phyloP scores from a whole-genome alignment of 176 grass and related monocot genomes.

The Paspalum vaginatum region DNA sequence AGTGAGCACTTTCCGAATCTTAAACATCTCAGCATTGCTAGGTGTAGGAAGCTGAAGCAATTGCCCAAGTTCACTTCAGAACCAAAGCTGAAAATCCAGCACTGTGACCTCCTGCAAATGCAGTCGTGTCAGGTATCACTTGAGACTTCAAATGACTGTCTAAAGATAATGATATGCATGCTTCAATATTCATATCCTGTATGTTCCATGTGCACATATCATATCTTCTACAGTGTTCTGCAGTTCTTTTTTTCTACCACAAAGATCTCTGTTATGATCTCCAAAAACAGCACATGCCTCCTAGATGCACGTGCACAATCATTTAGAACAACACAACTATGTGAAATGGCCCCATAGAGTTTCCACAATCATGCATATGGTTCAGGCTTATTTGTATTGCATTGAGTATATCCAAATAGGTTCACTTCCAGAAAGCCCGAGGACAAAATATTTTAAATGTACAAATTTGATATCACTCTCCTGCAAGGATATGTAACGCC shows the following conservation, averaged over 20 bases:
- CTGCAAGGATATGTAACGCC: not conserved
- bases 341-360: not conserved
- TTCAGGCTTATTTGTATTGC: not conserved
- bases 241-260: not conserved
- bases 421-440: not conserved
- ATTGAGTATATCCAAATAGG: not conserved
- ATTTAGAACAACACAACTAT: too few species aligned
- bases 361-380: conserved; percentile 5
- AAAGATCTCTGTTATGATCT: not conserved
- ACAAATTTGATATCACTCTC: not conserved
- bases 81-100: conserved; percentile 32
- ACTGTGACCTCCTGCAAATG: conserved; percentile 37
- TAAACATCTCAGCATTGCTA: conserved; percentile 34
- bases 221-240: not conserved
- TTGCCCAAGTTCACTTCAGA: conserved; percentile 38
- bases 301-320: too few species aligned
- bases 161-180: not conserved
- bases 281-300: not conserved
- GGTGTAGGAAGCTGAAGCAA: conserved; percentile 38
- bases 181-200: not conserved
- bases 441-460: not conserved
- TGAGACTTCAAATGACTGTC: not conserved
- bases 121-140: conserved; percentile 21
- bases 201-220: not conserved
- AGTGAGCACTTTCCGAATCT: conserved; percentile 45